phyloP scores from a whole-genome alignment of 2,329 filamentous ascomycete species.

The Neonectria sp. region DNA sequence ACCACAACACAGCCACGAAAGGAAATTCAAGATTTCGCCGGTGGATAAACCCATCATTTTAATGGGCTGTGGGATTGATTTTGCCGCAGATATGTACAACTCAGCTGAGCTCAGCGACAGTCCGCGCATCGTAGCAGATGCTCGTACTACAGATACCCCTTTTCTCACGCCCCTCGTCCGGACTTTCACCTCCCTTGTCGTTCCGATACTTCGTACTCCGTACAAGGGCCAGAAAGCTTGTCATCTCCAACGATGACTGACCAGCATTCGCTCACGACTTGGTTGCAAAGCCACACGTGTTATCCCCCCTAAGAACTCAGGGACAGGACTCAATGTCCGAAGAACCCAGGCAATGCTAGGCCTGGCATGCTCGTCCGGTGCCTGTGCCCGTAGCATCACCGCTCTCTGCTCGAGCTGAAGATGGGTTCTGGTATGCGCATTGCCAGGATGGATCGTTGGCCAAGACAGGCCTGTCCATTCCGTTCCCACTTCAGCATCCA shows the following conservation, averaged over 20 bases:
- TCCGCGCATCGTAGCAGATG: not conserved
- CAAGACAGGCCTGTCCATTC: conserved; percentile 34
- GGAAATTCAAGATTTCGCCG: not conserved
- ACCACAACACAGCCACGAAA: not conserved
- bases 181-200: conserved; percentile 2
- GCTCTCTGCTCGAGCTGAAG: not conserved
- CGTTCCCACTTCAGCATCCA: conserved; percentile 31
- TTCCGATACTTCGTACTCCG: not conserved
- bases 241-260: not conserved
- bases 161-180: conserved; percentile 16
- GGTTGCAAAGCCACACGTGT: not conserved
- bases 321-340: not conserved
- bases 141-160: conserved; percentile 22
- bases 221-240: conserved; percentile 27
- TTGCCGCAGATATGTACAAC: not conserved
- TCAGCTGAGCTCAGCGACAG: not conserved
- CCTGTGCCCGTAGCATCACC: conserved; percentile 7
- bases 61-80: not conserved
- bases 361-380: not conserved
- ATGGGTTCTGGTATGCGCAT: conserved; percentile 18
- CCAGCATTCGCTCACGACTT: not conserved
- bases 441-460: conserved; percentile 37
- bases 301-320: not conserved
- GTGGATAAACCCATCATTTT: not conserved
- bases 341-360: conserved; percentile 4